phyloP scores from a whole-genome alignment of 2,329 filamentous ascomycete species.

The Sclerotinia glacialis region DNA sequence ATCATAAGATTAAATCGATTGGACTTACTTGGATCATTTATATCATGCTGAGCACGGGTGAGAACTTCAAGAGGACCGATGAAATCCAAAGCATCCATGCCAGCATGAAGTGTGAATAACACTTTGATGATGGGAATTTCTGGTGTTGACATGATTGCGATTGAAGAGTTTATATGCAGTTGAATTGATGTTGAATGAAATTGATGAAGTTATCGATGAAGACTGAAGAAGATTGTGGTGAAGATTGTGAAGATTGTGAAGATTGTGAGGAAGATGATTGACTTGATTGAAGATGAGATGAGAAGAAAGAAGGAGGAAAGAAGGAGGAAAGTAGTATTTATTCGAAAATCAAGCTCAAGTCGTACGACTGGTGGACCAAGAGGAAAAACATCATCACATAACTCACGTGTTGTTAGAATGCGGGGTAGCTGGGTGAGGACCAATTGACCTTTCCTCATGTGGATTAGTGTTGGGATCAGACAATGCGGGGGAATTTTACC shows the following conservation, averaged over 20 bases:
- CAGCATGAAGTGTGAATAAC: constrained; percentile 54
- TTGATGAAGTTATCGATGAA: constrained; percentile 9
- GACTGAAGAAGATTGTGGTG: no score
- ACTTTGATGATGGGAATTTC: constrained; percentile 51
- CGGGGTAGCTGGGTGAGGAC: constrained; percentile 19
- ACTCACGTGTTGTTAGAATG: constrained; percentile 23
- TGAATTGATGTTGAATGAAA: neutral
- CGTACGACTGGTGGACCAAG: constrained; percentile 19
- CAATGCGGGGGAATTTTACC: constrained; percentile 8
- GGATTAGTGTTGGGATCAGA: neutral
- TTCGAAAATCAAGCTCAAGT: neutral
- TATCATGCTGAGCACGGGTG: constrained; percentile 51
- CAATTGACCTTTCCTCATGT: neutral
- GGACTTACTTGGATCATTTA: constrained; percentile 49
- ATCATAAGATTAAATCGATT: constrained; percentile 13
- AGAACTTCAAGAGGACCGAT: constrained; percentile 58
- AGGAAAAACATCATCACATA: constrained; percentile 10
- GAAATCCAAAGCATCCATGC: constrained; percentile 57
- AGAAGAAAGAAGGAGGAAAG: neutral
- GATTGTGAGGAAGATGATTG: neutral
- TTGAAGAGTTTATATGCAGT: neutral
- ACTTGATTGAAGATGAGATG: neutral
- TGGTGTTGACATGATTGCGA: constrained; percentile 37
- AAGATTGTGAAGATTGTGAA: neutral
- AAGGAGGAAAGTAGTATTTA: neutral